phyloP scores from a whole-genome alignment of 306 rosid genomes.

The Casuarina equisetifolia region DNA sequence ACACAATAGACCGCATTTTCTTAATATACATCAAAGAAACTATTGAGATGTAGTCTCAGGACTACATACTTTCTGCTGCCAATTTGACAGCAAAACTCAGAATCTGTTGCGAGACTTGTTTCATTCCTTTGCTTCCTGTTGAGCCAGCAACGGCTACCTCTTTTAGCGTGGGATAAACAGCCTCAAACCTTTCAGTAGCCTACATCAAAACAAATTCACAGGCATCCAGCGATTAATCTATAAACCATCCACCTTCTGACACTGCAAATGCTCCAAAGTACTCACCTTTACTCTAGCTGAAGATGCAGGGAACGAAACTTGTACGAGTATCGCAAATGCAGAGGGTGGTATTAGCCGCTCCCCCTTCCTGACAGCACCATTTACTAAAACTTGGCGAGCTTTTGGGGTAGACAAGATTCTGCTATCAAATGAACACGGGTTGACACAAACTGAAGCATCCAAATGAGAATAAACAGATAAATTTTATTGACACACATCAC shows the following conservation, averaged over 20 bases:
- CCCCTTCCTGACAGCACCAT: constrained; percentile 88
- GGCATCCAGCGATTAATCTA: constrained; percentile 5
- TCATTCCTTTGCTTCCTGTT: constrained; percentile 91
- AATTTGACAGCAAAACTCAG: constrained; percentile 59
- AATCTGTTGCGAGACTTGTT: constrained; percentile 79
- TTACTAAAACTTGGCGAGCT: constrained; percentile 76
- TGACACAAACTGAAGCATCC: neutral
- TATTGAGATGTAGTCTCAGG: neutral
- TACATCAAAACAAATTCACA: constrained; percentile 32
- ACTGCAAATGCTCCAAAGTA: constrained; percentile 23
- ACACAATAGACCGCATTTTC: neutral
- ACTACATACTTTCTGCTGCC: constrained; percentile 76
- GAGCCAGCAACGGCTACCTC: constrained; percentile 87
- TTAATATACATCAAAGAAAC: neutral
- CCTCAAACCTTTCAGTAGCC: constrained; percentile 98
- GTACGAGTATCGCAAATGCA: constrained; percentile 66
- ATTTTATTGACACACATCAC: neutral
- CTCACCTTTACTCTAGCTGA: constrained; percentile 80
- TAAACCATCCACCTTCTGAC: constrained; percentile 10
- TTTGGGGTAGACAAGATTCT: constrained; percentile 85
- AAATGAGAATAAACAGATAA: neutral
- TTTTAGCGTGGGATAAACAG: constrained; percentile 71
- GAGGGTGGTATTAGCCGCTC: constrained; percentile 84
- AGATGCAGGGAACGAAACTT: constrained; percentile 68
- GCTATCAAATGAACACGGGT: constrained; percentile 28